A percentile compares a stretch with the other conserved stretches of the same genome.
Conservation (phyloP, 2,329 filamentous ascomycete species). For the Magnaporthiopsis incrustans region DNA sequence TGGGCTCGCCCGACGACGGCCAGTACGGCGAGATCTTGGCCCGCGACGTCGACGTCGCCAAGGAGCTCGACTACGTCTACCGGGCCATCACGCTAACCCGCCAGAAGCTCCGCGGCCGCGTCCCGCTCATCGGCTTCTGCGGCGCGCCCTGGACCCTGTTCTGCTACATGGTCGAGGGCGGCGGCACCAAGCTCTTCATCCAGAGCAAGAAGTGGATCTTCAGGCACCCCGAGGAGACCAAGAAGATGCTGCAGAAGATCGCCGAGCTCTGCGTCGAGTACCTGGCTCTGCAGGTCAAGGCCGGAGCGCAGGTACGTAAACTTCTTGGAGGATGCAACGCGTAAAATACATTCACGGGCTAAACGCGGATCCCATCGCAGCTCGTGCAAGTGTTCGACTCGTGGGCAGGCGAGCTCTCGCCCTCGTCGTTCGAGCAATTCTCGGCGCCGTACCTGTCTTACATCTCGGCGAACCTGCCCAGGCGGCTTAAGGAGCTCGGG, state of each 20-base stretch:
- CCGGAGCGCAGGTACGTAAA: constrained; percentile 69
- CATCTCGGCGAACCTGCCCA: constrained; percentile 75
- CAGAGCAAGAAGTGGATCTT: constrained; percentile 97
- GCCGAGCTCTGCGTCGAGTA: constrained; percentile 92
- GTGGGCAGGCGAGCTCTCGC: constrained; percentile 91
- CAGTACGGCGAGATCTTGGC: constrained; percentile 75
- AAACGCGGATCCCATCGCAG: constrained; percentile 26
- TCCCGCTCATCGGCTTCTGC: constrained; percentile 93
- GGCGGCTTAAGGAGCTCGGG: constrained; percentile 62
- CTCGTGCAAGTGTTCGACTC: constrained; percentile 96
- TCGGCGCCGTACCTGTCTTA: constrained; percentile 78
- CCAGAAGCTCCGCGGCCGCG: constrained; percentile 76
- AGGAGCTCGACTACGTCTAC: constrained; percentile 89
- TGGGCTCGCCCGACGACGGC: constrained; percentile 69
- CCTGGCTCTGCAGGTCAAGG: constrained; percentile 82
- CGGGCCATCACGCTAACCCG: constrained; percentile 87
- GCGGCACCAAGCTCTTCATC: constrained; percentile 89
- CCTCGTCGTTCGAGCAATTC: constrained; percentile 74
- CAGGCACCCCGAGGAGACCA: constrained; percentile 72
- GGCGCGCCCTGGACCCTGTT: constrained; percentile 94
- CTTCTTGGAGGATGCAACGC: constrained; percentile 4
- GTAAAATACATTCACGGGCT: neutral
- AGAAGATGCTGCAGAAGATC: constrained; percentile 81
- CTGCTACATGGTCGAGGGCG: constrained; percentile 98
- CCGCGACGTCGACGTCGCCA: constrained; percentile 72